A percentile compares a stretch with the other conserved stretches of the same genome.
phyloP scores from a whole-genome alignment of 768 basidiomycete genomes.

The Cantharellus anzutake region DNA sequence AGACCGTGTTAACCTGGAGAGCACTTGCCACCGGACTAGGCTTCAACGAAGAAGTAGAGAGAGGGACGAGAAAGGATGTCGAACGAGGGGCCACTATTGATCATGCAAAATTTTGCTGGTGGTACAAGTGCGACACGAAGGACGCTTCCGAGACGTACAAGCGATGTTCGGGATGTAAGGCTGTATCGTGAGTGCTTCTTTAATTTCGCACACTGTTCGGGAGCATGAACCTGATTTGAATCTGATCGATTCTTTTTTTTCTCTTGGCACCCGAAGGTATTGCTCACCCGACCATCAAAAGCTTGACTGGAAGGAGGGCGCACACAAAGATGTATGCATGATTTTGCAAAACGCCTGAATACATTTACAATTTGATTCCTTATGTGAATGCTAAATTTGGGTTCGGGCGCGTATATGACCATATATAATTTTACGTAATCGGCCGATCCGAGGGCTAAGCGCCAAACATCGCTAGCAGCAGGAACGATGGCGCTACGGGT shows the following conservation, averaged over 20 bases:
- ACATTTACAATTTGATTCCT: neutral
- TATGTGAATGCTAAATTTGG: neutral
- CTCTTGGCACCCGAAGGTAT: neutral
- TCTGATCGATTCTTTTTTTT: neutral
- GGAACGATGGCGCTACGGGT: conserved; percentile 2
- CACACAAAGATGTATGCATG: neutral
- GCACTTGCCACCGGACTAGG: neutral
- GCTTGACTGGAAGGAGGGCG: neutral
- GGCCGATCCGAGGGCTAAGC: too few species aligned
- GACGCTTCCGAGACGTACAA: neutral
- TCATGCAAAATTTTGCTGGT: neutral
- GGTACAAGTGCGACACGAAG: neutral
- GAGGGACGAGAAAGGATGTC: neutral
- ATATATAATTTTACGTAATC: too few species aligned
- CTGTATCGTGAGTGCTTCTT: neutral
- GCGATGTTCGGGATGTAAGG: neutral
- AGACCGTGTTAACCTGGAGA: neutral
- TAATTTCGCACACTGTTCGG: neutral
- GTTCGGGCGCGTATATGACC: too few species aligned
- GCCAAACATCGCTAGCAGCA: neutral
- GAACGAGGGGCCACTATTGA: neutral
- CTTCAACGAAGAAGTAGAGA: neutral
- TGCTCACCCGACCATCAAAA: neutral
- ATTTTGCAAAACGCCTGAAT: neutral
- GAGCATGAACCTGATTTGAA: neutral